Percentiles rank a stretch among this genome's conserved stretches.
Conservation (phyloP, 768 basidiomycete species). For the Collybiopsis confluens region DNA sequence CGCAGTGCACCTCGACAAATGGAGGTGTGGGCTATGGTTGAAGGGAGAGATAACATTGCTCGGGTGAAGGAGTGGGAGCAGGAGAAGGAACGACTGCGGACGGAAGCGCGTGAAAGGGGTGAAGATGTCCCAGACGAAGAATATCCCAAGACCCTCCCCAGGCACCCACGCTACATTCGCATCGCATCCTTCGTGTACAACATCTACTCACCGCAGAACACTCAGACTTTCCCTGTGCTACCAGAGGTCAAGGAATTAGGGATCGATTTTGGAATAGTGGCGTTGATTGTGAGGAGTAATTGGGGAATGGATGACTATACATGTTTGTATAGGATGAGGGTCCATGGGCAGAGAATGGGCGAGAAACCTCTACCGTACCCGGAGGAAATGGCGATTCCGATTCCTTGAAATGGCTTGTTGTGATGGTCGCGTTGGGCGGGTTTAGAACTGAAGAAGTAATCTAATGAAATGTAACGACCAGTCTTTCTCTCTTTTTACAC, state of each 20-base stretch:
- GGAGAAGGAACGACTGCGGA: constrained; percentile 33
- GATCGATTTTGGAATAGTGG: constrained; percentile 83
- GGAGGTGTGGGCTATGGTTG: constrained; percentile 68
- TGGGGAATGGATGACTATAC: constrained; percentile 85
- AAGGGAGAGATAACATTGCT: constrained; percentile 49
- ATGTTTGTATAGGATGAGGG: constrained; percentile 84
- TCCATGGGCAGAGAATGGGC: constrained; percentile 60
- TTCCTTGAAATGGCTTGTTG: background rate
- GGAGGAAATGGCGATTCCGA: constrained; percentile 15
- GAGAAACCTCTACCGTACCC: constrained; percentile 34
- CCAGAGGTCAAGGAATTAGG: constrained; percentile 63
- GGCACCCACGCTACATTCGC: constrained; percentile 49
- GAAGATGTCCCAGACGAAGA: constrained; percentile 31
- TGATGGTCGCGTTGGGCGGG: background rate
- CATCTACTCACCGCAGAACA: constrained; percentile 49
- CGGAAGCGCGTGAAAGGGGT: constrained; percentile 26
- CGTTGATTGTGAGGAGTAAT: constrained; percentile 75
- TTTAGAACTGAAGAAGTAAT: background rate
- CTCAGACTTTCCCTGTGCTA: constrained; percentile 80
- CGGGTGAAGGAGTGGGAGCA: constrained; percentile 56
- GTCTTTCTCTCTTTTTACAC: background rate
- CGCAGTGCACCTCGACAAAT: constrained; percentile 68
- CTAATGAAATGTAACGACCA: background rate
- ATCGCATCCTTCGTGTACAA: constrained; percentile 68
- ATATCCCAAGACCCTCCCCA: constrained; percentile 46